Evolutionary conservation across 1,284 basidiomycete species (phyloP).

Genomic region (Apiotrichum domesticum): DNA sequence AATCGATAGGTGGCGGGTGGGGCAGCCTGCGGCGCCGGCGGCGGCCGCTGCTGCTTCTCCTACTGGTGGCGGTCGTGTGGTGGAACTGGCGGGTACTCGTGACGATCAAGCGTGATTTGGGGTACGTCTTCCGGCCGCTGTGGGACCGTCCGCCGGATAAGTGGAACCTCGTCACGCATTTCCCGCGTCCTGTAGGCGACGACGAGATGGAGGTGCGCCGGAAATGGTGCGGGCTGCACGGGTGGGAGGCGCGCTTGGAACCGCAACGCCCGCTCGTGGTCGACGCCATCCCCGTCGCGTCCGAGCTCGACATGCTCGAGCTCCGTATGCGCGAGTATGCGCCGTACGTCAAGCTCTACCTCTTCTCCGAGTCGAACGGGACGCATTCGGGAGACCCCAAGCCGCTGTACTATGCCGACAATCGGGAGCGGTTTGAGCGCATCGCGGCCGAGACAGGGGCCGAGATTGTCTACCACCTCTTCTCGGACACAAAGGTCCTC

Average conservation of each 20-base stretch:
- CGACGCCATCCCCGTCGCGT: constrained; percentile 59
- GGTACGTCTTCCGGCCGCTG: constrained; percentile 27
- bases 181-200: neutral
- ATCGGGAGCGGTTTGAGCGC: constrained; percentile 17
- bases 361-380: constrained; percentile 60
- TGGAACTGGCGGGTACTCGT: no score
- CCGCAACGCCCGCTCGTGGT: constrained; percentile 12
- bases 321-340: constrained; percentile 62
- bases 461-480: constrained; percentile 11
- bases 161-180: constrained; percentile 23
- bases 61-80: no score
- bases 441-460: constrained; percentile 1
- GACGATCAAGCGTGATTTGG: constrained; percentile 18
- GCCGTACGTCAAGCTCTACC: constrained; percentile 57
- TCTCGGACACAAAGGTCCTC: constrained; percentile 27
- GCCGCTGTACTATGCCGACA: constrained; percentile 51
- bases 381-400: constrained; percentile 61
- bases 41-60: no score
- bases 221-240: constrained; percentile 22
- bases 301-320: constrained; percentile 64
- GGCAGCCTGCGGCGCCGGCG: no score
- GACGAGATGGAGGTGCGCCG: neutral
- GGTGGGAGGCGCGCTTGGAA: constrained; percentile 12
- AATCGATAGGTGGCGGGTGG: no score
- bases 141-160: constrained; percentile 23